Evolutionary conservation across 495 filamentous ascomycete genomes (phyloP).

Genomic region (Sporormia fimetaria): DNA sequence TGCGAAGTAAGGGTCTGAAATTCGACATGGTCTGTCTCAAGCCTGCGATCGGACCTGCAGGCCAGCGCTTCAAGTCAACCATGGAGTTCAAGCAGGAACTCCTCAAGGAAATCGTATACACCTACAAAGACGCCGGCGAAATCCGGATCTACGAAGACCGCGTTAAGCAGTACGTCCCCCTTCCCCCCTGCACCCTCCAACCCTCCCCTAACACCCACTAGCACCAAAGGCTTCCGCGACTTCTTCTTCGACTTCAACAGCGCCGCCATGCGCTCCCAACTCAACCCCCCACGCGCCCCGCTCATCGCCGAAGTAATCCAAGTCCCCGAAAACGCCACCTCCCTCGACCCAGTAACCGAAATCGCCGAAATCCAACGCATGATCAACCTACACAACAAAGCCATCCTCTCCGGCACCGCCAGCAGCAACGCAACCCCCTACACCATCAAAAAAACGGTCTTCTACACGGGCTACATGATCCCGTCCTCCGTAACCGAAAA

Average conservation of each 20-base stretch:
- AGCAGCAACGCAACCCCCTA: slow-evolving; percentile 30
- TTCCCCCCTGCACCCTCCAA: not conserved
- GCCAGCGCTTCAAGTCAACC: slow-evolving; percentile 62
- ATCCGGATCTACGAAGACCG: slow-evolving; percentile 62
- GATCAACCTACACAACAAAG: slow-evolving; percentile 72
- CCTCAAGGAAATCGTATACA: slow-evolving; percentile 65
- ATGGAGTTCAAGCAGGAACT: slow-evolving; percentile 83
- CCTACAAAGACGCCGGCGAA: slow-evolving; percentile 72
- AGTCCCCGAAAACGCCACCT: slow-evolving; percentile 62
- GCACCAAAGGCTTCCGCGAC: slow-evolving; percentile 65
- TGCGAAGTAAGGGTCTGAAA: slow-evolving; percentile 61
- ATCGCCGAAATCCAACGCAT: slow-evolving; percentile 76
- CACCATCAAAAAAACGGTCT: slow-evolving; percentile 74
- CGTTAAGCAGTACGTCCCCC: slow-evolving; percentile 44
- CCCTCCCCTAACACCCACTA: slow-evolving; percentile 9
- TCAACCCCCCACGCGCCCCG: slow-evolving; percentile 40
- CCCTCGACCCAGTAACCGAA: slow-evolving; percentile 75
- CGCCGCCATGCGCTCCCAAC: slow-evolving; percentile 30
- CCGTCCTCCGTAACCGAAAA: slow-evolving; percentile 53
- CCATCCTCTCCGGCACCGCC: slow-evolving; percentile 36
- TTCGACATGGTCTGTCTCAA: slow-evolving; percentile 89
- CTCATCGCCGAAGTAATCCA: slow-evolving; percentile 74
- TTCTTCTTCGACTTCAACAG: slow-evolving; percentile 67
- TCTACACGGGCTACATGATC: slow-evolving; percentile 93
- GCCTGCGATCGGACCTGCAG: slow-evolving; percentile 66